phyloP scores from a whole-genome alignment of 2,329 filamentous ascomycete species.

The Talaromyces funiculosus region DNA sequence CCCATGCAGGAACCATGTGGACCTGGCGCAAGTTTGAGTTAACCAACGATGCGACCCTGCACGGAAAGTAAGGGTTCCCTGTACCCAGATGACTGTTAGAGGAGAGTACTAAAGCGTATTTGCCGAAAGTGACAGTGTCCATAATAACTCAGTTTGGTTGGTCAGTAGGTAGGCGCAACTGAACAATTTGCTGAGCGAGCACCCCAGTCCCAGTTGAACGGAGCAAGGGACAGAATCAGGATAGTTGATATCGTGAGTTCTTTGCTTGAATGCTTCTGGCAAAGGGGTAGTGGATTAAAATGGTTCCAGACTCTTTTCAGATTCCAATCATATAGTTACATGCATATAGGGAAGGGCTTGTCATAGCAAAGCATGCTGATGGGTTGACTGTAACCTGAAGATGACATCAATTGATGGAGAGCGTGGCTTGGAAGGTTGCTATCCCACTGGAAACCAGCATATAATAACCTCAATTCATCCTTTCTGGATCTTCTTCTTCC shows the following conservation, averaged over 20 bases:
- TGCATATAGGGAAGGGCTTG: background rate
- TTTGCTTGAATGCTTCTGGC: background rate
- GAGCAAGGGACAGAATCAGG: background rate
- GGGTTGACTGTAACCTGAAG: conserved; percentile 5
- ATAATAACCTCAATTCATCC: background rate
- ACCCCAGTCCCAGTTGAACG: background rate
- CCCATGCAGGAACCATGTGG: conserved; percentile 5
- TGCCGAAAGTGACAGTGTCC: background rate
- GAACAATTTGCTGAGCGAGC: background rate
- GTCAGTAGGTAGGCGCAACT: background rate
- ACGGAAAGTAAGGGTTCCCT: conserved; percentile 3
- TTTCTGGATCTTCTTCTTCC: background rate
- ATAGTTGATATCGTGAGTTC: background rate
- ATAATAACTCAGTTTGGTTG: background rate
- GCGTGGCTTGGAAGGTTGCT: background rate
- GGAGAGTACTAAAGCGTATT: background rate
- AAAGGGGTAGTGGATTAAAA: background rate
- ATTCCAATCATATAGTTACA: conserved; percentile 3
- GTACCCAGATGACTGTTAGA: background rate
- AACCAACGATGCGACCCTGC: conserved; percentile 6
- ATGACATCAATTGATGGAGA: background rate
- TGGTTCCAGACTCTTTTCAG: background rate
- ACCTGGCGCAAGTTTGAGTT: background rate
- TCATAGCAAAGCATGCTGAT: background rate
- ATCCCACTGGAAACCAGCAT: background rate